These are phyloP conservation scores for Bonia amplexicaulis DNA, from an alignment of 176 grass and related monocot genomes.

Conservation along the genomic window DNA sequence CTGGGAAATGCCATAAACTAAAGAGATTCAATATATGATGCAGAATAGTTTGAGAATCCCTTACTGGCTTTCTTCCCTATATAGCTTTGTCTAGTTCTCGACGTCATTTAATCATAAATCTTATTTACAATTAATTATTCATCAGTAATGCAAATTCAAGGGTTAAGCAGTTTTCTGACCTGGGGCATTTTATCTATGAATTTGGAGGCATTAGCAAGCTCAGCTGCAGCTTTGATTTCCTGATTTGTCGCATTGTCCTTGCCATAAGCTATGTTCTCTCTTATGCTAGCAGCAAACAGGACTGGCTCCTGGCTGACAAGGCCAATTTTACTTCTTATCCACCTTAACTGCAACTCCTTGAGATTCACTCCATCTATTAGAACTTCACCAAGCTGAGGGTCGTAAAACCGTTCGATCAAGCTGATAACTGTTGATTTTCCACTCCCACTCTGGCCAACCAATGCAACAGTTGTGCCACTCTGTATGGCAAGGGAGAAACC, in stretches of 20 bases:
- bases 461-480: conserved; percentile 55
- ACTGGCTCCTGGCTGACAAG: conserved; percentile 82
- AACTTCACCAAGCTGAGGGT: conserved; percentile 67
- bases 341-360: conserved; percentile 63
- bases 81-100: not conserved
- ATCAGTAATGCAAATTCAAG: not conserved
- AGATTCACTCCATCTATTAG: conserved; percentile 70
- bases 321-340: conserved; percentile 82
- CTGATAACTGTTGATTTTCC: conserved; percentile 79
- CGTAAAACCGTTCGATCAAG: conserved; percentile 80
- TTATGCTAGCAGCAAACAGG: conserved; percentile 68
- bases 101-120: not conserved
- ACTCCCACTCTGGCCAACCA: conserved; percentile 86
- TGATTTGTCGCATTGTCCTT: conserved; percentile 52
- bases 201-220: conserved; percentile 76
- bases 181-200: conserved; percentile 92
- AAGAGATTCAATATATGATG: not conserved
- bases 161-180: conserved; percentile 27
- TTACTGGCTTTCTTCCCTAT: not conserved
- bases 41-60: not conserved
- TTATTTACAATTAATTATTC: not conserved
- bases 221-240: conserved; percentile 58
- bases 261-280: conserved; percentile 81
- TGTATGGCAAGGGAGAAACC: conserved; percentile 63
- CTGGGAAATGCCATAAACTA: conserved; percentile 33